Evolutionary conservation across 371 early-diverging fungal species (phyloP), one percentile per base, ranked within the genome.

Genomic region (Apophysomyces variabilis): DNA sequence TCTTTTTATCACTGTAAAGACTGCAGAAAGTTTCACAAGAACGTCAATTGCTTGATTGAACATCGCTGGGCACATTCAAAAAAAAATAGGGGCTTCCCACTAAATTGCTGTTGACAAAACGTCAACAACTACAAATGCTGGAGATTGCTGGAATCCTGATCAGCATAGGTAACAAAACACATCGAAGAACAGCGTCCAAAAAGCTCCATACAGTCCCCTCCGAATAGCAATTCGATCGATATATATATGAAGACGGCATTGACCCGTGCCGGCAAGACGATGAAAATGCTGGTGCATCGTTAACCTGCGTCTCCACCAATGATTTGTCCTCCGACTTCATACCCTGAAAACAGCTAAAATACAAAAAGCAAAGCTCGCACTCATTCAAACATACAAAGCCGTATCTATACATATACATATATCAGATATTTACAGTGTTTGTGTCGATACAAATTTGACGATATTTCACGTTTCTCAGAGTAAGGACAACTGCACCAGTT

Each of bases 21-120:
- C 16, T 87, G 89, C 67, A 85, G 85, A 26, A 89, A 87, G 66
- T 62, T 75, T 5, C 86, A 86, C 73, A 85, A 85, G 60, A 84
- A 83, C 59, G 79, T 83, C 35, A 85, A 82, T 63, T 86, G 84
- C 61, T 75, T 89, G 14, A 72, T 78, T 69, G 87, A 88, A 68
- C 92, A 92, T 71, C 83, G 86, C 16, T 88, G 89, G 89, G 89
- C 90, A 63, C 92, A 92, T 61, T 87, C 89, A 21, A 85, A 84
- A 85, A 84, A 56, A 77, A 85, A 64, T 92, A 91, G 92, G 83
- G 82, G 37, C 65, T 84, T 38, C 85, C 89, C 4, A 81, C 82
- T 60, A 88, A 88, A 64, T 72, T 91, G 38, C 74, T 84, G 38
- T 72, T 90, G 38, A 86, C 88, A 26, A 90, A 90, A 62, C 92